These are phyloP conservation scores for Trichoderma cornu-damae DNA, from an alignment of 2,329 filamentous ascomycete species.

Conservation along the genomic window DNA sequence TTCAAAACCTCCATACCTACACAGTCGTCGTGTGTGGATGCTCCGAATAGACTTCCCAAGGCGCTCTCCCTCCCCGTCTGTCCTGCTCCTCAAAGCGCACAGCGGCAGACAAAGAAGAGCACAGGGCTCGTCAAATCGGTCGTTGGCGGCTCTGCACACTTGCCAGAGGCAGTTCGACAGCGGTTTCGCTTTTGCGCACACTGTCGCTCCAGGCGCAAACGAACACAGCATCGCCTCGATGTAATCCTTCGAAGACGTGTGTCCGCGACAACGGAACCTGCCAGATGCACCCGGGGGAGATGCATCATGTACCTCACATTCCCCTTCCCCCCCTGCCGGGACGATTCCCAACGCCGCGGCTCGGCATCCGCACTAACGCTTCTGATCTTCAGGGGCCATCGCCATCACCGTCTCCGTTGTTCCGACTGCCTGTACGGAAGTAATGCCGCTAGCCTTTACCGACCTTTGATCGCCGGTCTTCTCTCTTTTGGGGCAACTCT, in stretches of 20 bases:
- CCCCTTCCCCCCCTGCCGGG: neutral
- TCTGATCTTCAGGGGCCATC: constrained; percentile 23
- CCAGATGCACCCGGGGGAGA: too few species aligned
- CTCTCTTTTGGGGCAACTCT: constrained; percentile 16
- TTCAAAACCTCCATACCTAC: constrained; percentile 11
- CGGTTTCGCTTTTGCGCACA: too few species aligned
- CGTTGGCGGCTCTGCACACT: too few species aligned
- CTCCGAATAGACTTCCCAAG: constrained; percentile 4
- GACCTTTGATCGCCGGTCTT: neutral
- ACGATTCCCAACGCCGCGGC: constrained; percentile 4
- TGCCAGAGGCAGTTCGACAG: neutral
- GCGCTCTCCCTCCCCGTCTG: constrained; percentile 9
- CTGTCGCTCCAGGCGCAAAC: too few species aligned
- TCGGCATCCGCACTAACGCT: neutral
- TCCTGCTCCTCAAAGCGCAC: constrained; percentile 9
- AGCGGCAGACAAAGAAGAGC: too few species aligned
- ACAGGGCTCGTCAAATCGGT: too few species aligned
- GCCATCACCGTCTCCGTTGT: neutral
- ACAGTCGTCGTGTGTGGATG: constrained; percentile 7
- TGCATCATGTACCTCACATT: too few species aligned
- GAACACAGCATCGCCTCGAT: too few species aligned
- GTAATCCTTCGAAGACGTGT: too few species aligned
- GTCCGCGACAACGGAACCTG: too few species aligned
- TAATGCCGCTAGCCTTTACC: constrained; percentile 2
- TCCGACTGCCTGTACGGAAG: neutral